These are phyloP conservation scores for Colletotrichum magnum DNA, from an alignment of 2,329 filamentous ascomycete genomes.

Conservation along the genomic window DNA sequence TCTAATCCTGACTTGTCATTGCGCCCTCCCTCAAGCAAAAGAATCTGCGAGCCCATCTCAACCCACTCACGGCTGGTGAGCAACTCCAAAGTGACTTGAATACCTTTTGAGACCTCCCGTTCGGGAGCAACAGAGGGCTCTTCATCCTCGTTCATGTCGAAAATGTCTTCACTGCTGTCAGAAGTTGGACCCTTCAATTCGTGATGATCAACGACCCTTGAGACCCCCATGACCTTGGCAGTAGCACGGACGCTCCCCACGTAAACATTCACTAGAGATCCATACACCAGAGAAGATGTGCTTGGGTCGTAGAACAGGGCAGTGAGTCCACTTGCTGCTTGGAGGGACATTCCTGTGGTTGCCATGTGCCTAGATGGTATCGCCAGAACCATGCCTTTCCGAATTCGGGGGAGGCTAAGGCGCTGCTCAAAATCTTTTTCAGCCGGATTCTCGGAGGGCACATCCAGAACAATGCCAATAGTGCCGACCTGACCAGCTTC, in stretches of 20 bases:
- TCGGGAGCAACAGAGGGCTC: slow-evolving; percentile 43
- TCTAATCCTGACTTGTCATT: slow-evolving; percentile 78
- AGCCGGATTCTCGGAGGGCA: slow-evolving; percentile 50
- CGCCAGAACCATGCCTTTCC: slow-evolving; percentile 88
- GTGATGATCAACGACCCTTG: slow-evolving; percentile 16
- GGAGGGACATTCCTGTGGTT: slow-evolving; percentile 69
- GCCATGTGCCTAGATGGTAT: slow-evolving; percentile 72
- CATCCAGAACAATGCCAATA: slow-evolving; percentile 80
- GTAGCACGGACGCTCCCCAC: slow-evolving; percentile 88
- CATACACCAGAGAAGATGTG: slow-evolving; percentile 73
- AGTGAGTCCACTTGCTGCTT: slow-evolving; percentile 77
- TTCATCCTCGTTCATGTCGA: slow-evolving; percentile 67
- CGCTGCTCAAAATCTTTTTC: slow-evolving; percentile 48
- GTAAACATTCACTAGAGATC: slow-evolving; percentile 84
- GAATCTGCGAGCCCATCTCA: slow-evolving; percentile 77
- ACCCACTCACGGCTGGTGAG: slow-evolving; percentile 80
- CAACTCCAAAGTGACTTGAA: slow-evolving; percentile 77
- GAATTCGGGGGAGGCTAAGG: slow-evolving; percentile 60
- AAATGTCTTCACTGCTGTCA: slow-evolving; percentile 63
- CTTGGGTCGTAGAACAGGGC: slow-evolving; percentile 78
- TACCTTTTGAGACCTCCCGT: slow-evolving; percentile 48
- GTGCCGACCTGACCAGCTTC: slow-evolving; percentile 90
- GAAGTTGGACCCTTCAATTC: slow-evolving; percentile 45
- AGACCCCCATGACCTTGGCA: slow-evolving; percentile 71
- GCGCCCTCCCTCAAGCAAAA: slow-evolving; percentile 80